phyloP scores from a whole-genome alignment of 2,329 filamentous ascomycete genomes.

The Fusarium sp. region DNA sequence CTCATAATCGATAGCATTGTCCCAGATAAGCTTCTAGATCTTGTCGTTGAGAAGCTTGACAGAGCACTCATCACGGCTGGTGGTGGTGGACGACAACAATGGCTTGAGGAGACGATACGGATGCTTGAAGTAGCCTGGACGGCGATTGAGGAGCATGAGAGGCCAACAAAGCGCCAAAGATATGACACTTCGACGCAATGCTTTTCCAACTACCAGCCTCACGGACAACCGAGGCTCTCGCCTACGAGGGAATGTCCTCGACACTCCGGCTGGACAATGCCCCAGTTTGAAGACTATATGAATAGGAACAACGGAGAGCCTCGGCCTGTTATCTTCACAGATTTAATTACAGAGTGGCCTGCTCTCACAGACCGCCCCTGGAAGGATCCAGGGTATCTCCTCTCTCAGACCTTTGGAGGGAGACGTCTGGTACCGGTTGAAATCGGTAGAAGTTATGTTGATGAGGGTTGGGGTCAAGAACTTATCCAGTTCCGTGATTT shows the following conservation, averaged over 20 bases:
- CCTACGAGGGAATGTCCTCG: conserved; percentile 40
- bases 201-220: conserved; percentile 45
- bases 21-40: conserved; percentile 52
- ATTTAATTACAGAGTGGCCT: conserved; percentile 75
- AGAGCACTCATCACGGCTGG: conserved; percentile 80
- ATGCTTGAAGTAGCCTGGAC: conserved; percentile 49
- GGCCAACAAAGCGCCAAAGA: conserved; percentile 37
- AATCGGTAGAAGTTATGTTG: conserved; percentile 86
- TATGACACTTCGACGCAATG: not conserved
- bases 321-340: conserved; percentile 74
- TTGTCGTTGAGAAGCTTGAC: conserved; percentile 74
- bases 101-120: conserved; percentile 62
- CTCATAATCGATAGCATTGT: not conserved
- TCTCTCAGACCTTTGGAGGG: conserved; percentile 77
- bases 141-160: conserved; percentile 9
- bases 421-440: conserved; percentile 86
- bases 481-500: conserved; percentile 81
- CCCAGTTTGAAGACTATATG: conserved; percentile 70
- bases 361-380: conserved; percentile 75
- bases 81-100: conserved; percentile 59
- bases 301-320: conserved; percentile 53
- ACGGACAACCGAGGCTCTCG: conserved; percentile 40
- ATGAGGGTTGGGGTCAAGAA: conserved; percentile 83
- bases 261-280: conserved; percentile 59
- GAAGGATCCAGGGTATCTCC: conserved; percentile 77